Conservation (phyloP, 1,139 yeast species). For the Suhomyces choctaworum region DNA sequence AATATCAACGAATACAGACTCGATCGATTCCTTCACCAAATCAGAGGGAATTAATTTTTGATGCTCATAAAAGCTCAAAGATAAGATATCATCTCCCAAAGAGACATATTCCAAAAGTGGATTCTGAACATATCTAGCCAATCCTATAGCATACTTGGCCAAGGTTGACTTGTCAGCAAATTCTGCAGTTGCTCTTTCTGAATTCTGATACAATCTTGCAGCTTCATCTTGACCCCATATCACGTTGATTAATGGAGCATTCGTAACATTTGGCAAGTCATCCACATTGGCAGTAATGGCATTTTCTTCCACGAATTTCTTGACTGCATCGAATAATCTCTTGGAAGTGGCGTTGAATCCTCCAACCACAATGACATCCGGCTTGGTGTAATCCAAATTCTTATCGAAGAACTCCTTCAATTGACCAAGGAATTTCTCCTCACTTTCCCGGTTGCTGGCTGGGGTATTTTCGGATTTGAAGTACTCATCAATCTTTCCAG, state of each 20-base stretch:
- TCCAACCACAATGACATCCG: slow-evolving; percentile 88
- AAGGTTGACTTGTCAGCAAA: slow-evolving; percentile 85
- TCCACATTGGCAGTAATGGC: slow-evolving; percentile 58
- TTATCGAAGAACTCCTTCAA: slow-evolving; percentile 45
- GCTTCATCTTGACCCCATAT: slow-evolving; percentile 93
- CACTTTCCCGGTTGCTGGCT: slow-evolving; percentile 53
- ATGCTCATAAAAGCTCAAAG: slow-evolving; percentile 71
- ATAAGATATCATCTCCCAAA: slow-evolving; percentile 68
- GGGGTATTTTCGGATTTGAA: slow-evolving; percentile 79
- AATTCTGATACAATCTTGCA: slow-evolving; percentile 83
- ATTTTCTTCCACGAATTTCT: slow-evolving; percentile 58
- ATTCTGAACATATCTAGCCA: slow-evolving; percentile 88
- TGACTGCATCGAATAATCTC: slow-evolving; percentile 57
- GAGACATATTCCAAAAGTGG: slow-evolving; percentile 89
- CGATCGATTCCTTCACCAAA: slow-evolving; percentile 63
- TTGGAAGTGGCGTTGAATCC: slow-evolving; percentile 82
- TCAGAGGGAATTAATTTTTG: slow-evolving; percentile 74
- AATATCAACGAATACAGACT: slow-evolving; percentile 83
- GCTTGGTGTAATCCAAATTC: slow-evolving; percentile 43
- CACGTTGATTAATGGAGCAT: slow-evolving; percentile 53
- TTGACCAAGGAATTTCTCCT: slow-evolving; percentile 57
- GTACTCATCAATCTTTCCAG: slow-evolving; percentile 74
- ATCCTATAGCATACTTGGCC: slow-evolving; percentile 82
- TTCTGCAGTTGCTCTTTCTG: slow-evolving; percentile 72
- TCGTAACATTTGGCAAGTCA: slow-evolving; percentile 35